Base-by-base conservation (phyloP, 768 basidiomycete genomes). In the Suillus subaureus region DNA sequence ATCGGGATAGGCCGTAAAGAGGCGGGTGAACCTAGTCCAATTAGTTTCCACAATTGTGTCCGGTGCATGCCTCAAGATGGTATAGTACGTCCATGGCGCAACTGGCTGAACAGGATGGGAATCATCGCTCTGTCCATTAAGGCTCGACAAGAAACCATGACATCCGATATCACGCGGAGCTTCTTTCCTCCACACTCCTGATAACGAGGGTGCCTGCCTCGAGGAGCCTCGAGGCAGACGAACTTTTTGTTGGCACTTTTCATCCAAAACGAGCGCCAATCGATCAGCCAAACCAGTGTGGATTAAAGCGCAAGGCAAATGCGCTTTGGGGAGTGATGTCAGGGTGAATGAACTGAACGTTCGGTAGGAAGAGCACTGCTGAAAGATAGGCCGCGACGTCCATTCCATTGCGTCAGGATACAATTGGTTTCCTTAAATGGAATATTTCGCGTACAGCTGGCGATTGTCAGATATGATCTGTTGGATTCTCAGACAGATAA, bases 51-150 rank as follows among this genome's bases (percentile, higher is more conserved):
- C 85, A 64, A 84, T 82, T 56, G 82, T 79, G 47, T 81, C 71
- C 13, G 85, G 80, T 33, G 72, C 78, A 74, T 81, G 85, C 39
- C 64, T 81, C 71, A 33, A 89, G 89, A 74, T 87, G 82, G 74
- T 87, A 84, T 26, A 91, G 80, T 18, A 86, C 82, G 75, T 88
- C 86, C 69, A 91, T 81, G 65, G 90, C 87, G 49, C 84, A 85
- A 71, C 87, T 28, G 70, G 26, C 69, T 67, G 31, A 61, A 67
- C 28, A 43, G 70, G 42, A 68, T 69, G 61, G 67, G 65, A 42
- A 62, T 56, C 51, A 51, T 68, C 66, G 18, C 65, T 63, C 66
- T 62, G 67, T 58, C 66, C 70, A 58, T 70, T 64, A 37, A 73
- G 63, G 33, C 73, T 70, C 64, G 73, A 74, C 12, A 73, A 57